phyloP scores from a whole-genome alignment of 1,284 basidiomycete species.

The Salmacisia buchloeana region DNA sequence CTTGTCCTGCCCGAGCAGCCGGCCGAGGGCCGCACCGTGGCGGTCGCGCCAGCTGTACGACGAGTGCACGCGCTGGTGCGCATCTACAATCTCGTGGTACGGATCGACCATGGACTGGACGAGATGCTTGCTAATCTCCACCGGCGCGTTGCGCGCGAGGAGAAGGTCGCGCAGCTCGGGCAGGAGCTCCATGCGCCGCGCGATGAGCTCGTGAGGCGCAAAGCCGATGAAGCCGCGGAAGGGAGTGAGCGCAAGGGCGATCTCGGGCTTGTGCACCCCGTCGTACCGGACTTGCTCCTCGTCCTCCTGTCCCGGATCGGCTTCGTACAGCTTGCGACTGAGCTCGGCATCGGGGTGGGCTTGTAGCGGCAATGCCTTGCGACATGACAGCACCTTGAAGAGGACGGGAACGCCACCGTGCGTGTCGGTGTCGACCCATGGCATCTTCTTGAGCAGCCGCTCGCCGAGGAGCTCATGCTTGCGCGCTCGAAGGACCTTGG shows the following conservation, averaged over 20 bases:
- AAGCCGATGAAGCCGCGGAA: constrained; percentile 10
- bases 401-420: constrained; percentile 6
- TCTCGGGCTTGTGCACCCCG: constrained; percentile 8
- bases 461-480: constrained; percentile 4
- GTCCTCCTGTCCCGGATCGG: background rate
- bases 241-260: background rate
- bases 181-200: background rate
- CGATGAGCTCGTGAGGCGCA: background rate
- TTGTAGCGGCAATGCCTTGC: constrained; percentile 4
- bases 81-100: background rate
- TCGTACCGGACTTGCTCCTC: constrained; percentile 6
- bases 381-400: background rate
- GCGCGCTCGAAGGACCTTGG: background rate
- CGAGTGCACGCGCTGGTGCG: background rate
- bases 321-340: background rate
- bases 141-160: background rate
- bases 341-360: constrained; percentile 2
- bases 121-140: background rate
- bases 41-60: background rate
- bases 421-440: constrained; percentile 3
- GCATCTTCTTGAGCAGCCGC: background rate
- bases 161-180: background rate
- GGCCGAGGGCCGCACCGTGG: background rate
- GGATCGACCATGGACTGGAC: background rate
- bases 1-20: background rate